Percentiles rank a stretch among this genome's conserved stretches.
These are phyloP conservation scores for Brettanomyces nanus DNA, from an alignment of 805 yeast species.

Conservation along the genomic window DNA sequence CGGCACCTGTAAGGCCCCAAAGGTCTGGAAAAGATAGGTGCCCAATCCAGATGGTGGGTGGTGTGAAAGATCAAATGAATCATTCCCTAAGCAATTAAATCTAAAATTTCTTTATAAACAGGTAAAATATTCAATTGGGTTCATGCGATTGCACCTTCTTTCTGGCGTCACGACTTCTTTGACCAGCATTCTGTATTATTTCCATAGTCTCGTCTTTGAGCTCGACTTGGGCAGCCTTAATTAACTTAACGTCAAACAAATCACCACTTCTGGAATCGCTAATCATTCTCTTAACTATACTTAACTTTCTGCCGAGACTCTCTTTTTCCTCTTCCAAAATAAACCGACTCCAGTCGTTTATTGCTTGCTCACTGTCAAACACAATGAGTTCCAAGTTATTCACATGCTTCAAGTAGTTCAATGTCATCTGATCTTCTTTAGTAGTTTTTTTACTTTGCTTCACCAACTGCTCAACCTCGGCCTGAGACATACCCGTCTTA, in stretches of 20 bases:
- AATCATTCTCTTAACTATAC: constrained; percentile 22
- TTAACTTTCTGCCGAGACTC: constrained; percentile 14
- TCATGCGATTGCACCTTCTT: too few species aligned
- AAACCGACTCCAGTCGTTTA: constrained; percentile 16
- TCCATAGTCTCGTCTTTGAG: constrained; percentile 22
- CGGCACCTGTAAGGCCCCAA: too few species aligned
- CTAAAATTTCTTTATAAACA: too few species aligned
- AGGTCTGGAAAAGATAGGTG: too few species aligned
- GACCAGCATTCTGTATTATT: constrained; percentile 23
- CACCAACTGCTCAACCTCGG: constrained; percentile 86
- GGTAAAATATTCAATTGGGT: too few species aligned
- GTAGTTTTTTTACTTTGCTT: constrained; percentile 84
- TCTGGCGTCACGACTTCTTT: constrained; percentile 11
- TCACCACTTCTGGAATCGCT: constrained; percentile 24
- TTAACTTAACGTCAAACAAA: constrained; percentile 20
- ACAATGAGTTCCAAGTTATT: constrained; percentile 41
- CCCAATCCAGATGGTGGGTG: too few species aligned
- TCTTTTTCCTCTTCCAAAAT: constrained; percentile 13
- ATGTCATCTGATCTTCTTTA: constrained; percentile 52
- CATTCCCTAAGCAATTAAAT: too few species aligned
- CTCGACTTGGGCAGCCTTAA: constrained; percentile 29
- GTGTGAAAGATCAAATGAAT: too few species aligned
- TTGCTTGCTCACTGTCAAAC: constrained; percentile 29
- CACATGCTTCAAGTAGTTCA: constrained; percentile 61
- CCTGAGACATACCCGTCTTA: constrained; percentile 83